Percentiles rank a stretch among this genome's conserved stretches.
These are phyloP conservation scores for Fallopia convolvulus DNA, from an alignment of 148 eudicot genomes.

Conservation along the genomic window DNA sequence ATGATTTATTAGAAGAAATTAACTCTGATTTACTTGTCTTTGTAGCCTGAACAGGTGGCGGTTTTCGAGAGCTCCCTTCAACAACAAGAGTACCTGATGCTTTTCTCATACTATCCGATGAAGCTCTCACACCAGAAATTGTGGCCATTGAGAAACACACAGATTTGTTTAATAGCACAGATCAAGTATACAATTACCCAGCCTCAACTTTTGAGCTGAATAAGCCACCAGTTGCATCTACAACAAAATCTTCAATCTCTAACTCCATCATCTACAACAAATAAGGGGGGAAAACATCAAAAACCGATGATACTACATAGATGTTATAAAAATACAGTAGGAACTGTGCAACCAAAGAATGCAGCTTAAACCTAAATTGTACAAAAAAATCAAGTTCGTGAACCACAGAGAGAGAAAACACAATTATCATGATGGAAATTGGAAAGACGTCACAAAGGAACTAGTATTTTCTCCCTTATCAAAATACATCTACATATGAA, in stretches of 20 bases:
- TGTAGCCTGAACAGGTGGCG: slow-evolving; percentile 21
- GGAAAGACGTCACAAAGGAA: not conserved
- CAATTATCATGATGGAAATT: not conserved
- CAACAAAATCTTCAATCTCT: slow-evolving; percentile 20
- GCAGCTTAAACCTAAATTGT: not conserved
- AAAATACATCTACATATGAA: not conserved
- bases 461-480: not conserved
- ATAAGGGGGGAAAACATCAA: not conserved
- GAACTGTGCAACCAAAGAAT: not conserved
- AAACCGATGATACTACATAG: not conserved
- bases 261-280: slow-evolving; percentile 21
- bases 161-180: slow-evolving; percentile 12
- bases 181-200: slow-evolving; percentile 8
- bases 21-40: slow-evolving; percentile 28
- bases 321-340: not conserved
- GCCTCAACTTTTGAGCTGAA: slow-evolving; percentile 14
- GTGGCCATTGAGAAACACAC: slow-evolving; percentile 39
- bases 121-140: slow-evolving; percentile 28
- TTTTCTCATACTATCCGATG: not conserved
- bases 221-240: slow-evolving; percentile 13
- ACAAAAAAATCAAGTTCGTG: not conserved
- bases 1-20: slow-evolving; percentile 15
- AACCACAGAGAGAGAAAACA: not conserved
- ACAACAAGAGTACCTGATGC: not conserved
- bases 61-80: not conserved